Evolutionary conservation across 805 yeast genomes (phyloP).

Genomic region (Metschnikowia reukaufii): DNA sequence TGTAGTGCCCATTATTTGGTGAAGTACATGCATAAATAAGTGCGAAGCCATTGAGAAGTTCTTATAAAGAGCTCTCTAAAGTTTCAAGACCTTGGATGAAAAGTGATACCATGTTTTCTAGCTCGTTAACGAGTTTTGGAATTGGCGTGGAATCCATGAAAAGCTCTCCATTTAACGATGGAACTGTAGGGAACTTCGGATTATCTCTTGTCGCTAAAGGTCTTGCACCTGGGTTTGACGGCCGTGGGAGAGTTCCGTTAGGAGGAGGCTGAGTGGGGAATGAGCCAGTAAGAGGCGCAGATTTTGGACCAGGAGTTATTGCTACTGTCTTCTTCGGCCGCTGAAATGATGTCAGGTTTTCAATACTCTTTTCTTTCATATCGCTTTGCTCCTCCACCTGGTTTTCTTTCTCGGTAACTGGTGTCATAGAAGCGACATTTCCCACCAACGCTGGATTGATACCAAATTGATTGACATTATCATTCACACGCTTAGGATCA

Average conservation of each 20-base stretch:
- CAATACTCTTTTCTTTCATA: slow-evolving; percentile 3
- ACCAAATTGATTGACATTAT: slow-evolving; percentile 67
- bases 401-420: slow-evolving; percentile 60
- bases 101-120: slow-evolving; percentile 38
- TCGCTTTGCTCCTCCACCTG: slow-evolving; percentile 15
- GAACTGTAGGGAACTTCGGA: slow-evolving; percentile 36
- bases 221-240: not conserved
- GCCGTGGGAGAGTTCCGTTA: not conserved
- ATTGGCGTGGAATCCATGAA: slow-evolving; percentile 40
- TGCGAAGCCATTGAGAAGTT: not conserved
- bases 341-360: slow-evolving; percentile 3
- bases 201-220: slow-evolving; percentile 3
- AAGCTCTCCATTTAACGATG: slow-evolving; percentile 36
- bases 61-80: slow-evolving; percentile 25
- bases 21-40: not conserved
- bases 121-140: slow-evolving; percentile 34
- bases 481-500: slow-evolving; percentile 24
- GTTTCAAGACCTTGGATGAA: slow-evolving; percentile 44
- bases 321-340: slow-evolving; percentile 5
- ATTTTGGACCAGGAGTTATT: slow-evolving; percentile 13
- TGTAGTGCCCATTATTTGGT: not conserved
- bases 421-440: slow-evolving; percentile 71
- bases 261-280: slow-evolving; percentile 1
- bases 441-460: slow-evolving; percentile 52
- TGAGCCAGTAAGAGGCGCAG: slow-evolving; percentile 15